These are phyloP conservation scores for Kalmusia sp. DNA, from an alignment of 2,329 filamentous ascomycete genomes.

Conservation along the genomic window DNA sequence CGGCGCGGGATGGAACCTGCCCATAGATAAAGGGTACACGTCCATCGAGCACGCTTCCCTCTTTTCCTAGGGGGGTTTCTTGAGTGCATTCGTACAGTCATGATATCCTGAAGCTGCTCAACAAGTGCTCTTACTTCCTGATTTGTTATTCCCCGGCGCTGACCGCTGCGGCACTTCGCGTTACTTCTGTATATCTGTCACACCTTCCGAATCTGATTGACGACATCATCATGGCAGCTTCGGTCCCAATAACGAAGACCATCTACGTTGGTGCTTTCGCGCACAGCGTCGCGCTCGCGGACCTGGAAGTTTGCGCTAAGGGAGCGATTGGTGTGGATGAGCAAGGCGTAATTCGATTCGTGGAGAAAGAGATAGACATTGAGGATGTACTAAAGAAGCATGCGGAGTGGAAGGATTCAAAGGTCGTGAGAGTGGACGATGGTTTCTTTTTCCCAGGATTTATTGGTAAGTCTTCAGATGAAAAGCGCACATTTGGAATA, in stretches of 20 bases:
- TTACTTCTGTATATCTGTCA: too few relatives aligned
- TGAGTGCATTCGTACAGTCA: neutral
- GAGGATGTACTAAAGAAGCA: constrained; percentile 33
- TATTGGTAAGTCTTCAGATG: constrained; percentile 67
- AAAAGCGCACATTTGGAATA: too few relatives aligned
- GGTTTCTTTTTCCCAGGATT: constrained; percentile 88
- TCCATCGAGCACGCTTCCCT: too few relatives aligned
- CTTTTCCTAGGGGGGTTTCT: too few relatives aligned
- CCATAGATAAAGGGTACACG: constrained; percentile 15
- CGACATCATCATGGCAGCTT: constrained; percentile 42
- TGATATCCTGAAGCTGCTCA: neutral
- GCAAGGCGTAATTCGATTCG: constrained; percentile 59
- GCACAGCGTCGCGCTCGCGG: constrained; percentile 57
- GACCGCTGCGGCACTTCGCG: too few relatives aligned
- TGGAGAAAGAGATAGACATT: constrained; percentile 45
- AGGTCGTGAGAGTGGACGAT: constrained; percentile 49
- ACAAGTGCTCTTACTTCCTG: too few relatives aligned
- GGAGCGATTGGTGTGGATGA: constrained; percentile 60
- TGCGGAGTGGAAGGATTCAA: constrained; percentile 48
- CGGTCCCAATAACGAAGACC: constrained; percentile 34
- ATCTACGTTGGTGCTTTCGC: constrained; percentile 70
- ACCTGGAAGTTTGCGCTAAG: constrained; percentile 57
- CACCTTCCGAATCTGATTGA: too few relatives aligned
- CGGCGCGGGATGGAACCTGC: neutral
- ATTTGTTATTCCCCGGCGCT: too few relatives aligned